Percentiles rank a stretch among this genome's conserved stretches.
These are phyloP conservation scores for Ustilago loliicola DNA, from an alignment of 1,284 basidiomycete genomes.

Conservation along the genomic window DNA sequence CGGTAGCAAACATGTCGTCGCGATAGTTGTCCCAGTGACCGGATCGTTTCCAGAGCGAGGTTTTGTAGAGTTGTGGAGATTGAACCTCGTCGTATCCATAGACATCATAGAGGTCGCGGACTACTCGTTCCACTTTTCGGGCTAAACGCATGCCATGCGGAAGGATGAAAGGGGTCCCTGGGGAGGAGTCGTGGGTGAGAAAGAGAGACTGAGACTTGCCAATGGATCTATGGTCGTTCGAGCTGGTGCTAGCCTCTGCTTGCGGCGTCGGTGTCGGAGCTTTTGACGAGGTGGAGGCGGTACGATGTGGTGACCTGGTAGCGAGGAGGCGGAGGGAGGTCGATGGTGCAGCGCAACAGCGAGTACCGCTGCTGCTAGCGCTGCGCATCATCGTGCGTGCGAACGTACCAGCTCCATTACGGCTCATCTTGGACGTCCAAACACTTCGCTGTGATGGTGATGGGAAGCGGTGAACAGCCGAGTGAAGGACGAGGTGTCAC, in stretches of 20 bases:
- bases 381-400: conserved; percentile 20
- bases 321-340: conserved; percentile 3
- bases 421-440: conserved; percentile 16
- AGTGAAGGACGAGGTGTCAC: background rate
- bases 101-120: conserved; percentile 67
- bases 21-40: conserved; percentile 70
- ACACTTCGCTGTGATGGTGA: background rate
- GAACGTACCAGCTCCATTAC: conserved; percentile 6
- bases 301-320: background rate
- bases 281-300: conserved; percentile 12
- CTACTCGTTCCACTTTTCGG: conserved; percentile 64
- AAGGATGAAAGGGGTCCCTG: conserved; percentile 68
- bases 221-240: conserved; percentile 60
- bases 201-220: conserved; percentile 64
- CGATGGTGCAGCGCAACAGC: background rate
- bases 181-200: conserved; percentile 66
- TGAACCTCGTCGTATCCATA: conserved; percentile 69
- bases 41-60: conserved; percentile 63
- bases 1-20: conserved; percentile 69
- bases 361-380: background rate
- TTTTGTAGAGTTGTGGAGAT: conserved; percentile 67
- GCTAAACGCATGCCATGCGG: conserved; percentile 67
- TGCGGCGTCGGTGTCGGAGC: background rate
- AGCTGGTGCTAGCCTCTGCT: background rate
- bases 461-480: background rate